Percentiles rank a stretch among this genome's conserved stretches.
Conservation (phyloP, 2,329 filamentous ascomycete species). For the Fusarium dimerum region DNA sequence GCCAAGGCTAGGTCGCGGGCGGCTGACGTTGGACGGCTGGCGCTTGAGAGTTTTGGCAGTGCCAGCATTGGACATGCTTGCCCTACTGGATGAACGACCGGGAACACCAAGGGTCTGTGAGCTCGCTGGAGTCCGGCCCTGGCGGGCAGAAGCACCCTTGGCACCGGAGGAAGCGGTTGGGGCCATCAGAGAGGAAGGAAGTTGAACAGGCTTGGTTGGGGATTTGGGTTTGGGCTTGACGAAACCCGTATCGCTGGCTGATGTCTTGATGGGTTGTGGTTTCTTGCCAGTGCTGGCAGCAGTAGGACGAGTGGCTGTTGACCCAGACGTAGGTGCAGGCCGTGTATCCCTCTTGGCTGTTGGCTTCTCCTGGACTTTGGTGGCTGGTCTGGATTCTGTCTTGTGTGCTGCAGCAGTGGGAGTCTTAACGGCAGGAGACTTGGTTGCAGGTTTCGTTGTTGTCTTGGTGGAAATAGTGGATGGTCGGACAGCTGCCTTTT, state of each 20-base stretch:
- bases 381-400: constrained; percentile 31
- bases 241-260: constrained; percentile 44
- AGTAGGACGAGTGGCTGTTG: constrained; percentile 31
- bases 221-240: constrained; percentile 66
- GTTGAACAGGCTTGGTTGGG: constrained; percentile 66
- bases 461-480: constrained; percentile 27
- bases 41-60: constrained; percentile 41
- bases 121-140: constrained; percentile 34
- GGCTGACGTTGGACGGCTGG: constrained; percentile 47
- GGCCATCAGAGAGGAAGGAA: constrained; percentile 67
- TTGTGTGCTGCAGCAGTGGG: constrained; percentile 26
- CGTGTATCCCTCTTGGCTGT: constrained; percentile 37
- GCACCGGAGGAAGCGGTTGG: constrained; percentile 71
- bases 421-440: constrained; percentile 25
- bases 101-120: constrained; percentile 34
- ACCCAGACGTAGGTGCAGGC: constrained; percentile 23
- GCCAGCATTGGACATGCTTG: constrained; percentile 34
- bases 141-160: constrained; percentile 44
- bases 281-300: constrained; percentile 42
- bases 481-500: constrained; percentile 25
- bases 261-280: constrained; percentile 43
- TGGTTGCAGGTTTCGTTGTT: constrained; percentile 19
- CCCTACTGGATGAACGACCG: constrained; percentile 48
- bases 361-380: constrained; percentile 28
- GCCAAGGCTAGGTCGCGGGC: constrained; percentile 55